Conservation (phyloP, 1,284 basidiomycete genomes). For the Salmacisia buchloeana region DNA sequence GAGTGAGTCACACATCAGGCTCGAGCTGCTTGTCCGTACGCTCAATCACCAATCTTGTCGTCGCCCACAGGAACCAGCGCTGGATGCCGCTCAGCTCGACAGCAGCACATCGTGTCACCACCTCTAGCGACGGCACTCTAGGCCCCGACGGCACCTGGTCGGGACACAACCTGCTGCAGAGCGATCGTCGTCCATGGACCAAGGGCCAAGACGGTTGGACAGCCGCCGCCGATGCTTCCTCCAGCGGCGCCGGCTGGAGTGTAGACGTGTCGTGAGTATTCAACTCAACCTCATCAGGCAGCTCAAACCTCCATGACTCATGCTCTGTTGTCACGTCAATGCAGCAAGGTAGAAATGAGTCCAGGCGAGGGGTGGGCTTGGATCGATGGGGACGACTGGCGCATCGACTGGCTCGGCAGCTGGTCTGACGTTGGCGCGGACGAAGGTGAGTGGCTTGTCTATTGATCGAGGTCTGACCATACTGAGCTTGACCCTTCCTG, state of each 20-base stretch:
- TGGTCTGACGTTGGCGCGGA: conserved; percentile 47
- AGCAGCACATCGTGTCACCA: background rate
- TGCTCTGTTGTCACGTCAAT: background rate
- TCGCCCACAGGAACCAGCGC: conserved; percentile 2
- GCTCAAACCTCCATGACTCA: background rate
- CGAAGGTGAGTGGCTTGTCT: conserved; percentile 10
- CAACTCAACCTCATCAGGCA: background rate
- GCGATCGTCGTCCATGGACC: conserved; percentile 32
- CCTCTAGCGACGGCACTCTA: background rate
- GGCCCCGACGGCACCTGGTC: conserved; percentile 4
- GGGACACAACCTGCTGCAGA: conserved; percentile 5
- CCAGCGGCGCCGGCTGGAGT: conserved; percentile 23
- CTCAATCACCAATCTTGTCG: background rate
- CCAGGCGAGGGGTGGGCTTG: conserved; percentile 45
- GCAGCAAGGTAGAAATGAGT: conserved; percentile 37
- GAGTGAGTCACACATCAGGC: conserved; percentile 20
- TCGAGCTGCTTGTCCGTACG: background rate
- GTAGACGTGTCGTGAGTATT: conserved; percentile 33
- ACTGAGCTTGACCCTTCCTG: background rate
- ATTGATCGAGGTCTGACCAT: background rate
- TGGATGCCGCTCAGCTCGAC: conserved; percentile 4
- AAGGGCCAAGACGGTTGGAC: conserved; percentile 42
- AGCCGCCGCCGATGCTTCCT: conserved; percentile 14
- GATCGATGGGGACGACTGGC: conserved; percentile 46
- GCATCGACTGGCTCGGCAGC: conserved; percentile 47